phyloP scores from a whole-genome alignment of 2,329 filamentous ascomycete species.

The Fusarium sp. region DNA sequence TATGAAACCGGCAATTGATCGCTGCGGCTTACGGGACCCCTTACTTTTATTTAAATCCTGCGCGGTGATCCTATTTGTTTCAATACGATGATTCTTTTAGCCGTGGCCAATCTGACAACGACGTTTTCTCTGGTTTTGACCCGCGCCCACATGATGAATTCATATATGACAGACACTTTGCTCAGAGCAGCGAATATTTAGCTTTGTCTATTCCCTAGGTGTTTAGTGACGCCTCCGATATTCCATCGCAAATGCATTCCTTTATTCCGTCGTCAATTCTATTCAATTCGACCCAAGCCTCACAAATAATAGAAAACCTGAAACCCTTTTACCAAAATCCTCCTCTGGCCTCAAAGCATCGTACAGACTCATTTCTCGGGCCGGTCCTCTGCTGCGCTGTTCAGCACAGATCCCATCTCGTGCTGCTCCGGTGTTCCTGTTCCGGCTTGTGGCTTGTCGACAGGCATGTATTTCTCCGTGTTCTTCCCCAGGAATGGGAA shows the following conservation, averaged over 20 bases:
- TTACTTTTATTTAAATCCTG: not conserved
- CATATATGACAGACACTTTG: too few species aligned
- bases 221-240: too few species aligned
- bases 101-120: not conserved
- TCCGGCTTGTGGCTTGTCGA: conserved; percentile 7
- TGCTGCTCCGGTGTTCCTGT: not conserved
- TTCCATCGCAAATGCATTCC: too few species aligned
- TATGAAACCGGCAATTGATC: conserved; percentile 31
- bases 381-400: not conserved
- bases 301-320: too few species aligned
- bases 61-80: not conserved
- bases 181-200: too few species aligned
- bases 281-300: too few species aligned
- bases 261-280: too few species aligned
- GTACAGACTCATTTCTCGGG: not conserved
- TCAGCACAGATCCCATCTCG: conserved; percentile 8
- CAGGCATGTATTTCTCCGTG: not conserved
- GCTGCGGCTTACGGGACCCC: not conserved
- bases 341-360: not conserved
- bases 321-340: too few species aligned
- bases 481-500: conserved; percentile 35
- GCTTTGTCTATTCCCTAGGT: too few species aligned
- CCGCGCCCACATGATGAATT: too few species aligned
- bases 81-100: not conserved
- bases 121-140: too few species aligned